Percentiles rank a stretch among this genome's conserved stretches.
Conservation (phyloP, 2,329 filamentous ascomycete species). For the Fusarium sublunatum region DNA sequence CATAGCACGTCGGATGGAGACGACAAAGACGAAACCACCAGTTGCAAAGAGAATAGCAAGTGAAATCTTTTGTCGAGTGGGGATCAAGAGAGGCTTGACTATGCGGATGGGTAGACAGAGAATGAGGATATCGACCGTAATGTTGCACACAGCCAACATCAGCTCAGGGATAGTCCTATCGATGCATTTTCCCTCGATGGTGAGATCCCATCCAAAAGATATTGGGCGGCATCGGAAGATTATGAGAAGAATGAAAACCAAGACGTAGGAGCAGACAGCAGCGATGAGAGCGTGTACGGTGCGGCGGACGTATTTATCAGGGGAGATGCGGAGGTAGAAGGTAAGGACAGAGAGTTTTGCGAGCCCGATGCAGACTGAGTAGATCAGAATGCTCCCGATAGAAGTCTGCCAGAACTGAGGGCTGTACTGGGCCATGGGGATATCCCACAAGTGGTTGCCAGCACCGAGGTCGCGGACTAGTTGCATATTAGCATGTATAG, state of each 20-base stretch:
- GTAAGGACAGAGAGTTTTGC: slow-evolving; percentile 59
- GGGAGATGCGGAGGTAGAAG: slow-evolving; percentile 58
- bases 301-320: slow-evolving; percentile 38
- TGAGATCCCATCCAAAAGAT: slow-evolving; percentile 56
- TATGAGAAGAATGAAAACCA: slow-evolving; percentile 54
- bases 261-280: slow-evolving; percentile 54
- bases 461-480: slow-evolving; percentile 43
- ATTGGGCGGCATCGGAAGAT: slow-evolving; percentile 57
- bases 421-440: slow-evolving; percentile 32
- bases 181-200: slow-evolving; percentile 53
- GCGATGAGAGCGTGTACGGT: slow-evolving; percentile 45
- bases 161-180: slow-evolving; percentile 50
- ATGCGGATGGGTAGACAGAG: slow-evolving; percentile 58
- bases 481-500: background rate
- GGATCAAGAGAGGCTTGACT: slow-evolving; percentile 59
- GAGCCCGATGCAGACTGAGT: slow-evolving; percentile 53
- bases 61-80: slow-evolving; percentile 61
- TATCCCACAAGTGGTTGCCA: slow-evolving; percentile 49
- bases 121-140: slow-evolving; percentile 60
- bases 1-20: slow-evolving; percentile 46
- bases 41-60: slow-evolving; percentile 59
- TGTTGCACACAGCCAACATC: slow-evolving; percentile 51
- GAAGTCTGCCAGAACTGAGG: slow-evolving; percentile 47
- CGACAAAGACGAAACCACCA: slow-evolving; percentile 46
- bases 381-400: slow-evolving; percentile 55